Conservation (phyloP, 768 basidiomycete species). For the Lactarius deliciosus region DNA sequence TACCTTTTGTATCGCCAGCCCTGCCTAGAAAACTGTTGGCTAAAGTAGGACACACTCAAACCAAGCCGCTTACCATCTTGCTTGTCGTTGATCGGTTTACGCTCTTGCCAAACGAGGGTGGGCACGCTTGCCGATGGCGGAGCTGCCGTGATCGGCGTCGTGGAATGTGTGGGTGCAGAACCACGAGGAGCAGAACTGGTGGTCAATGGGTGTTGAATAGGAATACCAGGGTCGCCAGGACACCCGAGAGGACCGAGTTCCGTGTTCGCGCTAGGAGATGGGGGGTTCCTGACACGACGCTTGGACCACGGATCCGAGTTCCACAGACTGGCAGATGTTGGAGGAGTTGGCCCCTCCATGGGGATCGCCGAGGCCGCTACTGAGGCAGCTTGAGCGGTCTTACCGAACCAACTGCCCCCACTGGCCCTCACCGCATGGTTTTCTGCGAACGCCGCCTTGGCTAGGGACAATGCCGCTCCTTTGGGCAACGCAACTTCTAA, state of each 20-base stretch:
- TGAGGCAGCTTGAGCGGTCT: not conserved
- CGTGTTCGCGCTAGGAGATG: conserved; percentile 1
- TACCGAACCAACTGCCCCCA: not conserved
- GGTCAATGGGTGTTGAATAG: not conserved
- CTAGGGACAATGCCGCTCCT: too few species aligned
- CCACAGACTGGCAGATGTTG: not conserved
- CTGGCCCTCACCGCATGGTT: not conserved
- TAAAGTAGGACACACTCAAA: not conserved
- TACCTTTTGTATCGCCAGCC: too few species aligned
- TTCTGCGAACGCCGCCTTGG: too few species aligned
- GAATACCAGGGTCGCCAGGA: too few species aligned
- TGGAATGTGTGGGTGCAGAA: not conserved
- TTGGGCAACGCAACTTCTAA: too few species aligned
- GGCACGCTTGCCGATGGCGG: not conserved
- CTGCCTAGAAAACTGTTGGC: not conserved
- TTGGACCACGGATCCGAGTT: not conserved
- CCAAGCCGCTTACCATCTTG: not conserved
- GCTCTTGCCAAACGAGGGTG: not conserved
- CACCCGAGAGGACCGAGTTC: not conserved
- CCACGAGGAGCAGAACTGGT: not conserved
- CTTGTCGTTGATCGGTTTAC: not conserved
- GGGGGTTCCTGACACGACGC: not conserved
- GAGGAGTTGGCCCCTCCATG: not conserved
- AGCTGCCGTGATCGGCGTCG: not conserved
- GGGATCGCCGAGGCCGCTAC: not conserved